Evolutionary conservation across 208 protist genomes (phyloP), one percentile per base, ranked within the genome.

Genomic region (Wallacemonas sp.): DNA sequence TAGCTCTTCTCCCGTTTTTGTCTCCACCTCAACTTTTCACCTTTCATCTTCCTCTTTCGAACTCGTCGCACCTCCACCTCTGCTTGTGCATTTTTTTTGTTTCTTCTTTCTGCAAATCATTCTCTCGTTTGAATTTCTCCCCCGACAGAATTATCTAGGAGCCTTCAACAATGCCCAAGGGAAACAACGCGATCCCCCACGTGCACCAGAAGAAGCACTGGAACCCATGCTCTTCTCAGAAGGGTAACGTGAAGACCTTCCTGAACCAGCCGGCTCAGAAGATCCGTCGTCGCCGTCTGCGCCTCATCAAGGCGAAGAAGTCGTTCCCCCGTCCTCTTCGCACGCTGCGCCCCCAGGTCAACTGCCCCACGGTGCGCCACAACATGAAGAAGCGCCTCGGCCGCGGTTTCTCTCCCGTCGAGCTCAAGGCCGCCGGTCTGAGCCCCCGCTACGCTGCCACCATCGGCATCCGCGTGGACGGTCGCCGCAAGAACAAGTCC

Each of bases 391-490:
- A 88, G 49, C 84, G 97, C 55, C 73, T 88, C 38, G 98, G 98
- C 66, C 94, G 96, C 78, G 98, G 98, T 65, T 99, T 99, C 91
- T 97, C 97, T 15, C 70, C 95, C 21, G 86, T 84, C 28, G 98
- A 99, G 90, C 80, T 99, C 26, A 97, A 98, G 85, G 93, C 86
- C 60, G 94, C 86, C 51, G 91, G 88, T 33, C 46, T 98, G 24
- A 89, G 73, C 75, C 66, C 83, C 53, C 63, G 68, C 38, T 91
- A 93, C 51, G 98, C 98, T 51, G 71, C 67, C 54, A 98, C 97
- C 36, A 96, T 99, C 63, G 98, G 98, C 70, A 98, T 99, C 74
- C 68, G 94, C 44, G 97, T 99, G 65, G 98, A 99, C 72, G 59
- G 70, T 61, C 91, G 98, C 79, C 90, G 98, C 17, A 93, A 84